Evolutionary conservation across 2,329 filamentous ascomycete genomes (phyloP).

Genomic region (Colletotrichum sp.): DNA sequence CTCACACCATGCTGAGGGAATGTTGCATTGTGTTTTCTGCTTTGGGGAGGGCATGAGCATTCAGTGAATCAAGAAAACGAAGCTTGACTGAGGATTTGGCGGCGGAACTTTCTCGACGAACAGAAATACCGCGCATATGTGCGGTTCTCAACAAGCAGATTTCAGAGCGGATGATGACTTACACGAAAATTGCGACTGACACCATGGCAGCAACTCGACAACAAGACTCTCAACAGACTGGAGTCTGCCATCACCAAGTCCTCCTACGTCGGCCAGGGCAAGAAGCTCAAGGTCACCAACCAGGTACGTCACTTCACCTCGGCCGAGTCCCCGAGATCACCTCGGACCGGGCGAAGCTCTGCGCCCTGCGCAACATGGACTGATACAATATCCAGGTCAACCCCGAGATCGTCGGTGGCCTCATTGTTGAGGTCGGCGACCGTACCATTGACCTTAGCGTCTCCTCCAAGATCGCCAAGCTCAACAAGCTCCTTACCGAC

Average conservation of each 20-base stretch:
- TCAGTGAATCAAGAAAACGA: background rate
- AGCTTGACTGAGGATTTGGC: background rate
- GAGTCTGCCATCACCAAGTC: conserved; percentile 91
- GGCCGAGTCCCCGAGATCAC: background rate
- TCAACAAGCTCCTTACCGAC: conserved; percentile 99
- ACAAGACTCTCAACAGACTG: conserved; percentile 82
- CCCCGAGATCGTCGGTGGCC: conserved; percentile 90
- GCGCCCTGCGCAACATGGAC: background rate
- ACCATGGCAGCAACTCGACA: conserved; percentile 74
- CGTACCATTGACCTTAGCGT: conserved; percentile 98
- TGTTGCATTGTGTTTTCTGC: background rate
- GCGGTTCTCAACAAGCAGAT: background rate
- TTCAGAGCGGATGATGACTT: background rate
- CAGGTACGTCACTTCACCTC: conserved; percentile 57
- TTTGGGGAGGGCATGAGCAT: background rate
- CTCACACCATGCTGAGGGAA: background rate
- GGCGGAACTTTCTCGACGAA: background rate
- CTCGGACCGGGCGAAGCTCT: background rate
- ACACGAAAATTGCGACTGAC: conserved; percentile 26
- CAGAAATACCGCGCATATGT: background rate
- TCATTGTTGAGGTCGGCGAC: conserved; percentile 96
- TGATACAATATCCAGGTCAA: conserved; percentile 68
- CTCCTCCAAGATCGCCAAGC: conserved; percentile 91
- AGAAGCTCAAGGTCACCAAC: conserved; percentile 98
- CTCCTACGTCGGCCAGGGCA: conserved; percentile 83